Evolutionary conservation across 192 early-diverging fungal species (phyloP), one percentile per base, ranked within the genome.

Genomic region (Glomus cerebriforme): DNA sequence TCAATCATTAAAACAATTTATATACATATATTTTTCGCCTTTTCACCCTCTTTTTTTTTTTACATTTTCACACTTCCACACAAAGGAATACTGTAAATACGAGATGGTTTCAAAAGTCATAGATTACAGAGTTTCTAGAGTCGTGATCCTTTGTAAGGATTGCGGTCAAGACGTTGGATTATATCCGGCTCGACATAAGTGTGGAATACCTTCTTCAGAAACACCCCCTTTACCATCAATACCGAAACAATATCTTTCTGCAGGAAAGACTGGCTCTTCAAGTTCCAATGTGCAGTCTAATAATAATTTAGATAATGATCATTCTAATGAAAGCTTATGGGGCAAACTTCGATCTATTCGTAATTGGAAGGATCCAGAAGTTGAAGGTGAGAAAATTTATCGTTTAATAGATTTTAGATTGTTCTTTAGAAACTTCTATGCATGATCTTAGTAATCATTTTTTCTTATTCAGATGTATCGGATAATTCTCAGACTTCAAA

Each of bases 61-160:
- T n/a, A n/a, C 37, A 39, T 39, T 39, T 39, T 39, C 12, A 43
- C 10, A 43, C 39, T 43, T 43, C 12, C 39, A 43, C 39, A 43
- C 39, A 12, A 43, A 43, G 10, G 9, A 37, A 37, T 37, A 43
- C 39, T 43, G 3, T 43, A 43, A n/a, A 43, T 43, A 43, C 39
- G 10, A 12, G 39, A 43, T 43, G 39, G 39, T 43, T 43, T 43
- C 39, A 0, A 43, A 43, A 12, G 39, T 43, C 10, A 43, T 59
- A 29, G 90, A 91, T 78, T 91, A 91, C 77, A 79, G 90, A 43
- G 79, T 91, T 17, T 91, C 90, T 7, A 83, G 81, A 59, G 77
- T 91, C 34, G 86, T 84, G 10, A 81, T 91, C 10, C 83, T 90
- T 58, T 91, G 90, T 79, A 88, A 87, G 58, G 90, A 91, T 72